Evolutionary conservation across 2,329 filamentous ascomycete species (phyloP).

Genomic region (Phyllosticta citriasiana): DNA sequence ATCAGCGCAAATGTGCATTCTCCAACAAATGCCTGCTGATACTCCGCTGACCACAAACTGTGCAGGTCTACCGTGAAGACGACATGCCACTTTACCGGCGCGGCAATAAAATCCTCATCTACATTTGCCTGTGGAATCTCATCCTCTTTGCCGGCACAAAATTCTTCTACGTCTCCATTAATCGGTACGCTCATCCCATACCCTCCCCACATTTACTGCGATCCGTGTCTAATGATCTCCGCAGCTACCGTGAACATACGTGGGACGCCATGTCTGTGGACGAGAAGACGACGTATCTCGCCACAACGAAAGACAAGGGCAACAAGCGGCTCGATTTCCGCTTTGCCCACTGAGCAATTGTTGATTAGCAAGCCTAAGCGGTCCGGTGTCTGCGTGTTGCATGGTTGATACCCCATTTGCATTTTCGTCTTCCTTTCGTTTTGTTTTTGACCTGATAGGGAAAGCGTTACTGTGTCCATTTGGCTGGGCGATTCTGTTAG

Average conservation of each 20-base stretch:
- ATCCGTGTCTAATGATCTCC: conserved; percentile 15
- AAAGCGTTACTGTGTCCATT: background rate
- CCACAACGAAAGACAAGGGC: conserved; percentile 26
- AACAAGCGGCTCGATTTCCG: conserved; percentile 32
- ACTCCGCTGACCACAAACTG: conserved; percentile 16
- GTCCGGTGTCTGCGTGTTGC: background rate
- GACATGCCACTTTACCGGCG: conserved; percentile 45
- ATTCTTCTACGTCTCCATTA: conserved; percentile 40
- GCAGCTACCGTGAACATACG: conserved; percentile 27
- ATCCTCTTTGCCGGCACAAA: conserved; percentile 40
- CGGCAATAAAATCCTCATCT: conserved; percentile 44
- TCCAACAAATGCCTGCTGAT: conserved; percentile 2
- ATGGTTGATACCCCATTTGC: background rate
- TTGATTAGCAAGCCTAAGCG: background rate
- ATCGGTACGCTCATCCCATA: conserved; percentile 19
- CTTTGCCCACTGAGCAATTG: conserved; percentile 15
- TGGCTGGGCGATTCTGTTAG: too few relatives aligned
- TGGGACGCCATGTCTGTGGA: conserved; percentile 42
- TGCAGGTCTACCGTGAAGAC: conserved; percentile 40
- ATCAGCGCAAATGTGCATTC: conserved; percentile 19
- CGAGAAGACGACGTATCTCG: conserved; percentile 41
- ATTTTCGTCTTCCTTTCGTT: background rate
- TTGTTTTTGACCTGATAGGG: background rate
- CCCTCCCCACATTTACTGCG: conserved; percentile 13
- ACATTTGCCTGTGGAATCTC: conserved; percentile 38